phyloP scores from a whole-genome alignment of 2,329 filamentous ascomycete species.

The Aspergillus sp. region DNA sequence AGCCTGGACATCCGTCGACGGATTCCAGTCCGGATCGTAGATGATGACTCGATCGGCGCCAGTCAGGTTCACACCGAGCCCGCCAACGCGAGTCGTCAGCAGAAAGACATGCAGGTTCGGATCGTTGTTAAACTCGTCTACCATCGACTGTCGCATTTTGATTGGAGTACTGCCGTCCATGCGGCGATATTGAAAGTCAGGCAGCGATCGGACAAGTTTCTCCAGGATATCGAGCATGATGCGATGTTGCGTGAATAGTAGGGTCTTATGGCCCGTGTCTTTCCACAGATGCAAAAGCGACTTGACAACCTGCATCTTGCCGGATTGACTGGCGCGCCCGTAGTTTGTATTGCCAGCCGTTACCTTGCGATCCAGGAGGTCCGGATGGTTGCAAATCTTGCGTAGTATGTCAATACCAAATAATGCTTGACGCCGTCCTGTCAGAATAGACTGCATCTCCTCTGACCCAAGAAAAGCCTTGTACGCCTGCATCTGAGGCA shows the following conservation, averaged over 20 bases:
- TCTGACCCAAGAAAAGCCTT: constrained; percentile 72
- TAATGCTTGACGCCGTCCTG: constrained; percentile 67
- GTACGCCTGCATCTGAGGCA: constrained; percentile 71
- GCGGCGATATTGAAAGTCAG: constrained; percentile 67
- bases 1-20: constrained; percentile 90
- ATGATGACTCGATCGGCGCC: constrained; percentile 95
- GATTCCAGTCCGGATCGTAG: constrained; percentile 98
- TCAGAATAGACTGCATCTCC: constrained; percentile 77
- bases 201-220: constrained; percentile 62
- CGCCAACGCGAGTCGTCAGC: constrained; percentile 90
- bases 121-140: constrained; percentile 86
- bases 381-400: constrained; percentile 97
- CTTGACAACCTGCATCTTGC: constrained; percentile 94
- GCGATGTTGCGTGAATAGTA: constrained; percentile 86
- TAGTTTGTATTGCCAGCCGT: constrained; percentile 58
- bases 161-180: constrained; percentile 94
- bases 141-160: constrained; percentile 77
- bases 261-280: constrained; percentile 82
- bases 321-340: constrained; percentile 71
- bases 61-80: constrained; percentile 87
- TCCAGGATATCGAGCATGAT: constrained; percentile 96
- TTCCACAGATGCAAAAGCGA: constrained; percentile 84
- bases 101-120: constrained; percentile 78
- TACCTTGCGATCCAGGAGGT: constrained; percentile 65
- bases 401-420: constrained; percentile 87